A percentile compares a stretch with the other conserved stretches of the same genome.
These are phyloP conservation scores for Calycina herbarum DNA, from an alignment of 2,329 filamentous ascomycete genomes.

Conservation along the genomic window DNA sequence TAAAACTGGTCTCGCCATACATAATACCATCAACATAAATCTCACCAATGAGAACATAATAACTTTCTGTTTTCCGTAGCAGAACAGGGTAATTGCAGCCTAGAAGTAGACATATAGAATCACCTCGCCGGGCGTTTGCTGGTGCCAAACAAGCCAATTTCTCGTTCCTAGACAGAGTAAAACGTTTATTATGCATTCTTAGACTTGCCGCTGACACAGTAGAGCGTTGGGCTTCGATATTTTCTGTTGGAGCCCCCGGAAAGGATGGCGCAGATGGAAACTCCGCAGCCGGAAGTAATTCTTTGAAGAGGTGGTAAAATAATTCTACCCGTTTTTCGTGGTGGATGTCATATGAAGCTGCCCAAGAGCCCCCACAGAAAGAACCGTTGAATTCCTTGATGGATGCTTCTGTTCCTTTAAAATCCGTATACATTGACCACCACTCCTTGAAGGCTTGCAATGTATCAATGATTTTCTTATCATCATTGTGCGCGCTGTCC, in stretches of 20 bases:
- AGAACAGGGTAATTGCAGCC: constrained; percentile 20
- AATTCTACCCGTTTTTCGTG: constrained; percentile 6
- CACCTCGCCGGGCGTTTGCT: constrained; percentile 4
- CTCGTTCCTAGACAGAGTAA: constrained; percentile 10
- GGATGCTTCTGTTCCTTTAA: not conserved
- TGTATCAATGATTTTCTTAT: constrained; percentile 4
- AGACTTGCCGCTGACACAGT: constrained; percentile 16
- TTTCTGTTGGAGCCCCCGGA: not conserved
- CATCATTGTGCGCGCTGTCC: constrained; percentile 4
- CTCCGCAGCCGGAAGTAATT: constrained; percentile 5
- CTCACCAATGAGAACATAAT: constrained; percentile 32
- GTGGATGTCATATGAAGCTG: constrained; percentile 12
- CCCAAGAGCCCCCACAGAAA: constrained; percentile 18
- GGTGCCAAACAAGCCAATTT: constrained; percentile 15
- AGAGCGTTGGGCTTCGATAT: constrained; percentile 7
- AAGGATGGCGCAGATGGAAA: not conserved
- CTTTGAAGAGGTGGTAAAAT: constrained; percentile 15
- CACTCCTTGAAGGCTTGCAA: constrained; percentile 17
- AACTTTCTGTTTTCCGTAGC: constrained; percentile 7
- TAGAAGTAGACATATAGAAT: constrained; percentile 17
- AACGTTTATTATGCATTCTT: constrained; percentile 19
- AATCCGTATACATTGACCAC: constrained; percentile 12
- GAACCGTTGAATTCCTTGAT: constrained; percentile 13
- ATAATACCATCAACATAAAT: constrained; percentile 34
- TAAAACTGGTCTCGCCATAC: constrained; percentile 22